Base-by-base conservation (phyloP, 306 rosid genomes). In the Purshia tridentata region DNA sequence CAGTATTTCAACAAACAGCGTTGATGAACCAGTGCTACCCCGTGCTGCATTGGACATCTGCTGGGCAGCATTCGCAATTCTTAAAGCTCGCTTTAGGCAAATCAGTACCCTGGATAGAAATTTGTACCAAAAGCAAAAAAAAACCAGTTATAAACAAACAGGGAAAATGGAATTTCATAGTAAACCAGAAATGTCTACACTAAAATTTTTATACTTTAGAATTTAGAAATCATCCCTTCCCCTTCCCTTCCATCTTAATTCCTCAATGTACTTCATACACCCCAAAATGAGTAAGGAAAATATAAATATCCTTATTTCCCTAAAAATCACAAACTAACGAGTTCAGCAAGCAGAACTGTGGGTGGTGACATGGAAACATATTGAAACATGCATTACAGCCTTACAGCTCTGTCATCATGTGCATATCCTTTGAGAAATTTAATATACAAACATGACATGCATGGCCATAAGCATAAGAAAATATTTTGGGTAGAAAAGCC, bases 21-120 rank as follows among this genome's bases (percentile, higher is more conserved):
- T 77, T 35, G 81, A 93, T 10, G 98, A 85, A 76, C 97, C 98
- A 0, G 93, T 77, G 88, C 85, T 82, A 76, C 98, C 98, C 23
- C 96, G 88, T 2, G 98, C 74, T 37, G 93, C 97, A 77, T 77
- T 91, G 65, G 93, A 35, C 98, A 89, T 89, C 86, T 91, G 97
- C 80, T 89, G 98, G 62, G 96, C 97, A 69, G 97, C 97, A 65
- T 93, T 91, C 72, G 97, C 98, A 61, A 93, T 93, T 83, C 97
- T 86, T 73, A 89, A 76, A 50, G 98, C 93, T 57, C 97, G 93
- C 83, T 93, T 93, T 47, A 93, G 88, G 88, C 98, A 93, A 55
- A 89, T 81, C 73, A 93, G 72, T 75, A 93, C 98, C 84, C 98
- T 91, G 85, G 73, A 57, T 23, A 45, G 67, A 59, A 71, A 46